Conservation (phyloP, 129 eudicot species). For the Logfia minima region DNA sequence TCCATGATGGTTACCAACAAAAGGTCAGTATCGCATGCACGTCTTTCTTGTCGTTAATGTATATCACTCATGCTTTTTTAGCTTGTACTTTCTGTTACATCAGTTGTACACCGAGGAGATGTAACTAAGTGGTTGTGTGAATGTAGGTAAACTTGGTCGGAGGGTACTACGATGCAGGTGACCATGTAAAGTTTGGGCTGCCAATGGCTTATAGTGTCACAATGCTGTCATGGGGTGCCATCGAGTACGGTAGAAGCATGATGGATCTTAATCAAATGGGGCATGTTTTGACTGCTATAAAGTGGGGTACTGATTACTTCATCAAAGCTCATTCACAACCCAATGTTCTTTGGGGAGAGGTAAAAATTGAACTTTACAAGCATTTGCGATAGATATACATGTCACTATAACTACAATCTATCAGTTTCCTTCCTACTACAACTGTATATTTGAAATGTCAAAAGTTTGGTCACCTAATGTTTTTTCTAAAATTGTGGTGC, state of each 20-base stretch:
- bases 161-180: constrained; percentile 89
- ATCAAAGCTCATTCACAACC: constrained; percentile 77
- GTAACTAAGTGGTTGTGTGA: background rate
- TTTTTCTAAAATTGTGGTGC: constrained; percentile 15
- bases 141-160: constrained; percentile 77
- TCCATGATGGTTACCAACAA: constrained; percentile 60
- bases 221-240: constrained; percentile 74
- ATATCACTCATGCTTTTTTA: background rate
- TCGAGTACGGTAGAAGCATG: constrained; percentile 50
- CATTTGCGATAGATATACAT: background rate
- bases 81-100: background rate
- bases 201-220: constrained; percentile 79
- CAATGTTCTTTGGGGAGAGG: constrained; percentile 81
- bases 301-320: constrained; percentile 91
- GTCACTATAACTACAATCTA: background rate
- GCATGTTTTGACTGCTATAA: constrained; percentile 60
- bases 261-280: constrained; percentile 49
- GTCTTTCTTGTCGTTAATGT: background rate
- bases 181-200: constrained; percentile 79
- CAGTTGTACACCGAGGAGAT: background rate
- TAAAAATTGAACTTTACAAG: background rate
- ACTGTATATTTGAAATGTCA: constrained; percentile 1
- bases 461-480: constrained; percentile 30
- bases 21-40: constrained; percentile 38
- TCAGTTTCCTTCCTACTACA: constrained; percentile 16